Conservation (phyloP, 2,329 filamentous ascomycete genomes). For the Scedosporium minutisporum region DNA sequence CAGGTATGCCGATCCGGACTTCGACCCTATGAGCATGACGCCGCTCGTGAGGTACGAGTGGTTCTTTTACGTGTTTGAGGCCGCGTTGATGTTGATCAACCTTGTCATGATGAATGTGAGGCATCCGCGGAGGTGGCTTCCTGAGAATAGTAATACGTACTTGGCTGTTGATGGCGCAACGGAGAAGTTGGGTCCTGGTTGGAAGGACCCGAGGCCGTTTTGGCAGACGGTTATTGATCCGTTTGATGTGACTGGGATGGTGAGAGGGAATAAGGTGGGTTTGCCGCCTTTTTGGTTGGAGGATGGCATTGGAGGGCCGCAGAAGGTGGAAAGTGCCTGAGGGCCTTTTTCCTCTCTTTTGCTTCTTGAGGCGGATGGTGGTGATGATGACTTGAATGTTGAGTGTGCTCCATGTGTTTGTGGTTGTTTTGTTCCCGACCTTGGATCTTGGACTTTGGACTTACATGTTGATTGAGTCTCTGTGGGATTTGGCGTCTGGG, state of each 20-base stretch:
- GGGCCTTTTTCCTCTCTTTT: neutral
- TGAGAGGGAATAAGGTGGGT: neutral
- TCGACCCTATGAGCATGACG: conserved; percentile 26
- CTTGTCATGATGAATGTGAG: conserved; percentile 37
- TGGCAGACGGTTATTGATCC: conserved; percentile 31
- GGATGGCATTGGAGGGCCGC: neutral
- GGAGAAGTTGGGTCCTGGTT: conserved; percentile 38
- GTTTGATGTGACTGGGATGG: conserved; percentile 22
- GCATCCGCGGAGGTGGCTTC: conserved; percentile 42
- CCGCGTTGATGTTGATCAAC: conserved; percentile 41
- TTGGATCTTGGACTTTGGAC: too few relatives aligned
- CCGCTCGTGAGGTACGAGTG: conserved; percentile 46
- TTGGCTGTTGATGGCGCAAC: conserved; percentile 38
- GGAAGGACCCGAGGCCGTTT: conserved; percentile 35
- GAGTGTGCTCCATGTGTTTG: neutral
- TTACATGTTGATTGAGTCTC: too few relatives aligned
- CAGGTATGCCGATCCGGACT: conserved; percentile 23
- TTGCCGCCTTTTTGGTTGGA: neutral
- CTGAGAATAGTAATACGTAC: conserved; percentile 37
- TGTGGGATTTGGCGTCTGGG: too few relatives aligned
- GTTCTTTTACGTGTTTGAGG: conserved; percentile 52
- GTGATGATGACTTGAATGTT: neutral
- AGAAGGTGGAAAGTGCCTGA: neutral
- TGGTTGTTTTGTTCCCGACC: too few relatives aligned
- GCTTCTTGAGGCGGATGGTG: too few relatives aligned